Evolutionary conservation across 1,284 basidiomycete species (phyloP).

Genomic region (Pseudozyma sp.): DNA sequence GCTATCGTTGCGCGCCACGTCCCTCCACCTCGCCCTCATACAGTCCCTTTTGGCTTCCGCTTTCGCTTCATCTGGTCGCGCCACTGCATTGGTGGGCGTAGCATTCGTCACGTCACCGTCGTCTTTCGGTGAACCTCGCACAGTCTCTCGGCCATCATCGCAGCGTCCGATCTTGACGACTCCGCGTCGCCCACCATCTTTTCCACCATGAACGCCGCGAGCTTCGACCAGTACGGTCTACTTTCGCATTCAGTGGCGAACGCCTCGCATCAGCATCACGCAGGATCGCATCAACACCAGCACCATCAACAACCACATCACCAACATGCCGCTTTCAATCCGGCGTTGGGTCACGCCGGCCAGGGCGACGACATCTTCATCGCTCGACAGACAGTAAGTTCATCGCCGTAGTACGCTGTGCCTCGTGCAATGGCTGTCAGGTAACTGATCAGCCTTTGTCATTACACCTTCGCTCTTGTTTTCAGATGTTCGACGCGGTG

Average conservation of each 20-base stretch:
- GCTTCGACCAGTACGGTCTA: conserved; percentile 53
- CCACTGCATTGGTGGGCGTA: background rate
- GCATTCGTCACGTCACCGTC: background rate
- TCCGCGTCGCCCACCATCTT: conserved; percentile 45
- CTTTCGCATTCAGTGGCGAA: conserved; percentile 46
- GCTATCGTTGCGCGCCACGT: conserved; percentile 13
- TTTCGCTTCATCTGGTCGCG: background rate
- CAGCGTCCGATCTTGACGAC: conserved; percentile 42
- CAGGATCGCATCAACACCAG: conserved; percentile 47
- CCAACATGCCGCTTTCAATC: conserved; percentile 47
- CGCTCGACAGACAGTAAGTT: conserved; percentile 48
- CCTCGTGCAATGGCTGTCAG: background rate
- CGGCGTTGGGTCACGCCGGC: conserved; percentile 37
- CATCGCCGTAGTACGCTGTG: background rate
- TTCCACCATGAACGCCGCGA: conserved; percentile 51
- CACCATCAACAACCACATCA: conserved; percentile 45
- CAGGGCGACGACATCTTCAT: conserved; percentile 53
- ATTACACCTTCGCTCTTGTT: background rate
- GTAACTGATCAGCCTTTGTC: no score
- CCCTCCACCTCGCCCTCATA: conserved; percentile 11
- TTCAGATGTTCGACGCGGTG: conserved; percentile 54
- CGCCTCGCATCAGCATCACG: conserved; percentile 48
- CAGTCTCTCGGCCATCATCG: conserved; percentile 26
- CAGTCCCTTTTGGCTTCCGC: background rate
- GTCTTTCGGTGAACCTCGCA: background rate